Base-by-base conservation (phyloP, 805 yeast species). In the Vanderwaltozyma polyspora region DNA sequence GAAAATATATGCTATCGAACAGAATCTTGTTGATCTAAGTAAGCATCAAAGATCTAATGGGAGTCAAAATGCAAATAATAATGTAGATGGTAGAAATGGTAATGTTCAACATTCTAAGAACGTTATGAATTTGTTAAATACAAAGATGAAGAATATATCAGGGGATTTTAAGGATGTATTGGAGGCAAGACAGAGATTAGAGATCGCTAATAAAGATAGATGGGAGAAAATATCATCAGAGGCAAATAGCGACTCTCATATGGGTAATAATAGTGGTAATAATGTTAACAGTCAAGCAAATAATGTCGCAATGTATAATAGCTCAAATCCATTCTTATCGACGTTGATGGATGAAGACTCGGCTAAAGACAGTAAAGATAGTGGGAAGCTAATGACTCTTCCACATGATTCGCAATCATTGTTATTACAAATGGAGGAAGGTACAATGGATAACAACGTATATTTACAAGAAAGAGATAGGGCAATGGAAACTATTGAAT, bases 401-500 rank as follows among this genome's bases (percentile, higher is more conserved):
- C 95, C 96, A 1, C 95, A 85, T 51, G 37, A 39, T 23, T 36
- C 45, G 19, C 81, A 89, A 25, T 94, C 86, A 48, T 79, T 82
- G 46, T 58, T 85, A 46, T 66, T 83, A 49, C 61, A 87, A 57
- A 67, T 86, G 49, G 96, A 89, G 49, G 95, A 87, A 57, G 94
- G 85, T 46, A 76, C 74, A 43, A 33, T 36, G 31, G 62, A 64
- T 27, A 70, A 66, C 39, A 62, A 62, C 38, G 68, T 68, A 36
- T 91, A 91, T 52, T 63, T 87, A 36, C 89, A 78, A 49, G 91
- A 81, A 45, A 70, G 98, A 49, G 79, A 77, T 48, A 58, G 77
- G 30, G 98, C 98, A 0, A 95, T 91, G 33, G 97, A 89, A 53
- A 84, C 96, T 0, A 91, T 91, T 33, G 98, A 91, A 55, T 72